These are phyloP conservation scores for Penicillium sp. DNA, from an alignment of 2,329 filamentous ascomycete species.

Conservation along the genomic window DNA sequence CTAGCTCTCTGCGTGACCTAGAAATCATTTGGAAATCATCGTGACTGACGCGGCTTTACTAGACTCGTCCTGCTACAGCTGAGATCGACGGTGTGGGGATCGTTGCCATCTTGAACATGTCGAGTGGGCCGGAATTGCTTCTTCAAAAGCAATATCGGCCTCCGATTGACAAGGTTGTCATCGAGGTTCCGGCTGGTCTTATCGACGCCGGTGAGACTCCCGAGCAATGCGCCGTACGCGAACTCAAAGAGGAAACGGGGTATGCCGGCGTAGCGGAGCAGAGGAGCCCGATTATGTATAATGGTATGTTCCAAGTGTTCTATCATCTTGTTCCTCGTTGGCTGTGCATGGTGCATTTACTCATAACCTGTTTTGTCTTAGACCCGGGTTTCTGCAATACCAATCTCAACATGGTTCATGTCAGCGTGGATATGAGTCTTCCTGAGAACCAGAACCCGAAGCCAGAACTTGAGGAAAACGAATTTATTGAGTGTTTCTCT, in stretches of 20 bases:
- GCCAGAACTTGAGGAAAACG: slow-evolving; percentile 72
- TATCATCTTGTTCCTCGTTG: not conserved
- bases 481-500: slow-evolving; percentile 79
- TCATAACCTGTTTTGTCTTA: slow-evolving; percentile 13
- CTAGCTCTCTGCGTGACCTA: not conserved
- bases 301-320: slow-evolving; percentile 36
- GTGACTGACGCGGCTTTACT: not conserved
- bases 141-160: slow-evolving; percentile 62
- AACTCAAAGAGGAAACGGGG: slow-evolving; percentile 63
- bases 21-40: not conserved
- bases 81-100: slow-evolving; percentile 59
- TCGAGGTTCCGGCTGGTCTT: slow-evolving; percentile 62
- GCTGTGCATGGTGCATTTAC: not conserved
- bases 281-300: slow-evolving; percentile 46
- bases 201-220: slow-evolving; percentile 59
- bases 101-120: slow-evolving; percentile 57
- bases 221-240: slow-evolving; percentile 56
- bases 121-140: slow-evolving; percentile 51
- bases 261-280: slow-evolving; percentile 54
- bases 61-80: slow-evolving; percentile 53
- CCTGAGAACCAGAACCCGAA: slow-evolving; percentile 68
- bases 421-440: slow-evolving; percentile 67
- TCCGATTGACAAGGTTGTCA: slow-evolving; percentile 57
- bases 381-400: slow-evolving; percentile 53
- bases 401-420: slow-evolving; percentile 61